Evolutionary conservation across 2,329 filamentous ascomycete species (phyloP).

Genomic region (Trichoderma sp.): DNA sequence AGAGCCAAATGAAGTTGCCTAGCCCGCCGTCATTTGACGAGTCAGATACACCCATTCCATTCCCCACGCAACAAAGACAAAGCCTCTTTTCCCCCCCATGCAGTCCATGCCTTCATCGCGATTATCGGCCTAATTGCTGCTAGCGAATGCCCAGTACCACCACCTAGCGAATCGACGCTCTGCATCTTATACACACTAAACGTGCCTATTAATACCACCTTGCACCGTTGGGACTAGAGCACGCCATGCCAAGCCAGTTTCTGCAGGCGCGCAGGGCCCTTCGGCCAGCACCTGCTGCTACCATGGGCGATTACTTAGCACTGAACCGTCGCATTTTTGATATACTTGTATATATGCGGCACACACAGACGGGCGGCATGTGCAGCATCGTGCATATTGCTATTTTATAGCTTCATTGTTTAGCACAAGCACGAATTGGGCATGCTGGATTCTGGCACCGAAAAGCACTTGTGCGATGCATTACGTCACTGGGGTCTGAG

Average conservation of each 20-base stretch:
- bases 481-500: constrained; percentile 16
- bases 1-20: background rate
- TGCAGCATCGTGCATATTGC: constrained; percentile 9
- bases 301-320: background rate
- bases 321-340: background rate
- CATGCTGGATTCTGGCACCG: background rate
- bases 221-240: background rate
- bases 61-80: constrained; percentile 20
- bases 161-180: background rate
- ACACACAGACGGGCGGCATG: background rate
- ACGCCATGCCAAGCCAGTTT: constrained; percentile 1
- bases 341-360: background rate
- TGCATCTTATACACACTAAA: constrained; percentile 1
- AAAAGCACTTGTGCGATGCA: background rate
- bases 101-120: constrained; percentile 13
- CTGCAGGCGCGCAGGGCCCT: background rate
- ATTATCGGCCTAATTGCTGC: constrained; percentile 18
- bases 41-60: constrained; percentile 17
- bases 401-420: background rate
- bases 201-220: constrained; percentile 6
- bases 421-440: background rate
- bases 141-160: background rate
- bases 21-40: constrained; percentile 15
- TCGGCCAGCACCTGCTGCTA: background rate
- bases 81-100: background rate